Percentiles rank a stretch among this genome's conserved stretches.
Evolutionary conservation across 108 stramenopile genomes (phyloP).

Genomic region (Cylindrotheca fusiformis): DNA sequence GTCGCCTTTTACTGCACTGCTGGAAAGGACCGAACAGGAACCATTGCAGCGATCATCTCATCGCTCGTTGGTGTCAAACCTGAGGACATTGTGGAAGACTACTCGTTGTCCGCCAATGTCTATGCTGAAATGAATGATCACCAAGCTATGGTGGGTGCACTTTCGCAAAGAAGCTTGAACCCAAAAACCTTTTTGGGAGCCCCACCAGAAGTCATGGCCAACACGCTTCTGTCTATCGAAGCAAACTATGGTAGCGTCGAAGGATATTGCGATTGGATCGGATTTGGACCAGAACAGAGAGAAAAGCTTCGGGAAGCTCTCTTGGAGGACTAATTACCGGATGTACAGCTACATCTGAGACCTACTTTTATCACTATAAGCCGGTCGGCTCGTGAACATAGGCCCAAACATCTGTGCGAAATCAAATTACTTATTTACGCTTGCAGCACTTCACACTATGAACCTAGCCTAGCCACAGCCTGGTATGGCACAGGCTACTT

Average conservation of each 20-base stretch:
- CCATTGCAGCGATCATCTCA: constrained; percentile 84
- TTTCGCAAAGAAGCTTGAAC: constrained; percentile 82
- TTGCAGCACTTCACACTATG: too few species aligned
- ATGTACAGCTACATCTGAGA: too few species aligned
- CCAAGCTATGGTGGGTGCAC: constrained; percentile 91
- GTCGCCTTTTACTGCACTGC: constrained; percentile 93
- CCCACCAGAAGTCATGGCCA: constrained; percentile 85
- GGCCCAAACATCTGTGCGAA: too few species aligned
- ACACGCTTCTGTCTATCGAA: constrained; percentile 69
- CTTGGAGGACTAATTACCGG: too few species aligned
- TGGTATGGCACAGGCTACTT: too few species aligned
- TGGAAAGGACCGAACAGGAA: constrained; percentile 91
- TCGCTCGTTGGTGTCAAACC: constrained; percentile 59
- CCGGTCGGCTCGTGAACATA: too few species aligned
- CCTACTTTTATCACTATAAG: too few species aligned
- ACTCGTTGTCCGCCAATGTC: constrained; percentile 85
- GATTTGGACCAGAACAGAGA: constrained; percentile 77
- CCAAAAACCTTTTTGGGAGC: constrained; percentile 89
- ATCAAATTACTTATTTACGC: too few species aligned
- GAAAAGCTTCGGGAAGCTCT: constrained; percentile 69
- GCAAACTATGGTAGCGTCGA: constrained; percentile 79
- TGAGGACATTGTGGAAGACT: constrained; percentile 88
- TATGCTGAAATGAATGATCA: constrained; percentile 93
- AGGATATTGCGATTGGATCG: constrained; percentile 85
- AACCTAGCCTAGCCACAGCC: too few species aligned